These are phyloP conservation scores for Fusarium compactum DNA, from an alignment of 2,329 filamentous ascomycete species.

Conservation along the genomic window DNA sequence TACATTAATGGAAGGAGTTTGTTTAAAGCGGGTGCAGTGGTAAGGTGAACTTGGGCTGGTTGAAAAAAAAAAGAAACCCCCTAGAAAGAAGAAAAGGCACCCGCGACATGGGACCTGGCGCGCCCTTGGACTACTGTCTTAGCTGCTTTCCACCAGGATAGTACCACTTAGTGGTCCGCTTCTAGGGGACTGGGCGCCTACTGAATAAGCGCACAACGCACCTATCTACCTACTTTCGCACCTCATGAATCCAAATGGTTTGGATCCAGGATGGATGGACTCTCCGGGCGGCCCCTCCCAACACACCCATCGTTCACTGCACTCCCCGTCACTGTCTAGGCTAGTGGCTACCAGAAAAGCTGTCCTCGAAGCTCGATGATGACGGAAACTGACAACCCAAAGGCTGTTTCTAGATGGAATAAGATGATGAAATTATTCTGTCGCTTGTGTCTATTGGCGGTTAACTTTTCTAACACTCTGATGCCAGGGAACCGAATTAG, in stretches of 20 bases:
- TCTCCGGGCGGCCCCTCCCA: background rate
- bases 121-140: slow-evolving; percentile 6
- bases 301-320: slow-evolving; percentile 5
- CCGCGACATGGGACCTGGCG: background rate
- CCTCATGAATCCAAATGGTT: background rate
- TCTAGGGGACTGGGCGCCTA: slow-evolving; percentile 22
- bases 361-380: background rate
- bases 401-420: background rate
- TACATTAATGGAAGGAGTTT: slow-evolving; percentile 12
- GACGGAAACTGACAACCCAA: background rate
- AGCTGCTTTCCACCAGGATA: slow-evolving; percentile 5
- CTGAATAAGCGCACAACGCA: slow-evolving; percentile 19
- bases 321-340: slow-evolving; percentile 3
- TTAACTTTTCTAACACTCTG: background rate
- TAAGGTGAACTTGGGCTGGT: background rate
- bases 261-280: background rate
- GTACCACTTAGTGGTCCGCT: slow-evolving; percentile 19
- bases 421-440: background rate
- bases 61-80: background rate
- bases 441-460: background rate
- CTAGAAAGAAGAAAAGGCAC: slow-evolving; percentile 1
- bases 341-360: background rate
- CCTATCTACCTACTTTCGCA: background rate
- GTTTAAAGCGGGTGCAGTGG: slow-evolving; percentile 17
- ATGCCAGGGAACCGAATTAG: background rate